Conservation (phyloP, 2,329 filamentous ascomycete genomes). For the Calonectria honghensis region DNA sequence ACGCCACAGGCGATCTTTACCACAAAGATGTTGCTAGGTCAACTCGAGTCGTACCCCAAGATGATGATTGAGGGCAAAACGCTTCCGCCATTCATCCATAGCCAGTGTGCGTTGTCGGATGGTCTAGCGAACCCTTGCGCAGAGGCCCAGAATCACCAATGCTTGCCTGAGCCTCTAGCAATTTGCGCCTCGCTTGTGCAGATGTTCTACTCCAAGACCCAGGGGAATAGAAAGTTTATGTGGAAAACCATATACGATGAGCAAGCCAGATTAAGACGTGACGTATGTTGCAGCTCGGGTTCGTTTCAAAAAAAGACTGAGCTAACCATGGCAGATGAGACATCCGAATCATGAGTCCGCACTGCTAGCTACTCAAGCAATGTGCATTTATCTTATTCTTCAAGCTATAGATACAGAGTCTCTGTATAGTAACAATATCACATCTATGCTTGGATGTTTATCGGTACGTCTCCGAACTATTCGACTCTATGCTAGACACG, state of each 20-base stretch:
- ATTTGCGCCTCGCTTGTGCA: background rate
- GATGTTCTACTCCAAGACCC: constrained; percentile 10
- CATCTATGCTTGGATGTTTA: background rate
- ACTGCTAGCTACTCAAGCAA: background rate
- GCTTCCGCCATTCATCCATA: constrained; percentile 1
- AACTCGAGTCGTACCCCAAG: constrained; percentile 5
- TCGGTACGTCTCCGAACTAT: background rate
- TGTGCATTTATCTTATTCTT: constrained; percentile 9
- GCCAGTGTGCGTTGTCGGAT: constrained; percentile 9
- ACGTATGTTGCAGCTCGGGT: background rate
- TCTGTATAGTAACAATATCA: background rate
- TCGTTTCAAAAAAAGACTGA: no score
- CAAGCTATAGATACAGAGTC: background rate
- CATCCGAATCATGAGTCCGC: background rate
- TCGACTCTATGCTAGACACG: no score
- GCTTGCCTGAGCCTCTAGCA: background rate
- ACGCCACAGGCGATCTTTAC: constrained; percentile 1
- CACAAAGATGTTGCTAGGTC: background rate
- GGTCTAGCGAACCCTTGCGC: background rate
- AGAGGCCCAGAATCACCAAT: constrained; percentile 11
- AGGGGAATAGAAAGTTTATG: background rate
- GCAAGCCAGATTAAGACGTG: background rate
- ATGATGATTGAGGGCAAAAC: constrained; percentile 20
- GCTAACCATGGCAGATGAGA: background rate
- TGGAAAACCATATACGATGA: constrained; percentile 18